phyloP scores from a whole-genome alignment of 2,329 filamentous ascomycete genomes.

The Verticillium nonalfalfae region DNA sequence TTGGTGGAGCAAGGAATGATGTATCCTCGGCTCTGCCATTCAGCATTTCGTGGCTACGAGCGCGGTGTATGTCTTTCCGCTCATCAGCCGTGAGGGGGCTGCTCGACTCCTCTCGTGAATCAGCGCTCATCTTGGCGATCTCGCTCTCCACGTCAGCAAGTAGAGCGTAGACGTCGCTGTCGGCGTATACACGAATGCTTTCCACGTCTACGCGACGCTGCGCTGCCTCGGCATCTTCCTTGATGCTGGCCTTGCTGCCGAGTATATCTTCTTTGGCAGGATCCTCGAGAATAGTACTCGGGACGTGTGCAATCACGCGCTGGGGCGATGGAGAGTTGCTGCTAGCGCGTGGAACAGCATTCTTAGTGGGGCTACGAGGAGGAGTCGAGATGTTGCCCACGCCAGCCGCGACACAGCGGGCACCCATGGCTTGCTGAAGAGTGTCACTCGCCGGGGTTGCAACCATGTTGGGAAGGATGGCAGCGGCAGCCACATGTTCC shows the following conservation, averaged over 20 bases:
- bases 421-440: slow-evolving; percentile 33
- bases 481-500: slow-evolving; percentile 71
- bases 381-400: slow-evolving; percentile 46
- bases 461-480: slow-evolving; percentile 37
- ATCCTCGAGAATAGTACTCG: slow-evolving; percentile 49
- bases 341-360: slow-evolving; percentile 21
- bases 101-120: slow-evolving; percentile 23
- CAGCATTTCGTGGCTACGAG: slow-evolving; percentile 45
- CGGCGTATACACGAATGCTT: slow-evolving; percentile 63
- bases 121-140: slow-evolving; percentile 38
- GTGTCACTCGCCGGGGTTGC: slow-evolving; percentile 29
- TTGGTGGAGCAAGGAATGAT: slow-evolving; percentile 20
- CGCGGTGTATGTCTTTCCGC: slow-evolving; percentile 35
- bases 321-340: slow-evolving; percentile 42
- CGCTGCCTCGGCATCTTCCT: slow-evolving; percentile 17
- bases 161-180: slow-evolving; percentile 59
- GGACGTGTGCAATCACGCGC: slow-evolving; percentile 45
- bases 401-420: slow-evolving; percentile 24
- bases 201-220: slow-evolving; percentile 42
- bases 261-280: slow-evolving; percentile 33
- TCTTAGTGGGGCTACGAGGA: slow-evolving; percentile 52
- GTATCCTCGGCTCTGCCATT: slow-evolving; percentile 18
- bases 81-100: slow-evolving; percentile 25
- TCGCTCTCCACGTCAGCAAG: slow-evolving; percentile 61
- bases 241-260: slow-evolving; percentile 10